These are phyloP conservation scores for Fusarium tanahbumbuense DNA, from an alignment of 2,329 filamentous ascomycete genomes.

Conservation along the genomic window DNA sequence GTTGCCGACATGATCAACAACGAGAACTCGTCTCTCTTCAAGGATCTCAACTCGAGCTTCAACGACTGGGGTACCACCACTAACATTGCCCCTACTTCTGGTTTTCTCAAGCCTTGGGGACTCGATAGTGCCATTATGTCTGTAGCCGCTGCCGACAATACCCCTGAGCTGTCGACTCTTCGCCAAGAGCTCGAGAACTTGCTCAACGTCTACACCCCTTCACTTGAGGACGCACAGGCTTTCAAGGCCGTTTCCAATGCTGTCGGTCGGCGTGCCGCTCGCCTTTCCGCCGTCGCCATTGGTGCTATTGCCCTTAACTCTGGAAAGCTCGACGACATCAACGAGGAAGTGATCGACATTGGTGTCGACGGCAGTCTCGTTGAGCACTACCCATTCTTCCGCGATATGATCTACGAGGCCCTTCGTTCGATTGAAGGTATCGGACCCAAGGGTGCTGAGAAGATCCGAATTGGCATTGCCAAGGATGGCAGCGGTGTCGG, in stretches of 20 bases:
- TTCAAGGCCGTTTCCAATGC: conserved; percentile 86
- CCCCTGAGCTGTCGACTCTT: conserved; percentile 75
- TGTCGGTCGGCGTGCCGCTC: conserved; percentile 87
- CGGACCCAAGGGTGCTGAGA: conserved; percentile 81
- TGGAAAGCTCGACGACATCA: conserved; percentile 71
- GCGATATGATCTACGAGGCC: conserved; percentile 87
- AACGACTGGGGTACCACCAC: conserved; percentile 79
- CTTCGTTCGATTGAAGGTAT: conserved; percentile 81
- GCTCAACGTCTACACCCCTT: conserved; percentile 80
- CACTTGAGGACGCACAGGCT: conserved; percentile 85
- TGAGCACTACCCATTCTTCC: conserved; percentile 95
- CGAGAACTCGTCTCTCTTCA: conserved; percentile 76
- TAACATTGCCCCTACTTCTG: conserved; percentile 71
- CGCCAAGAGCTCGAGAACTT: conserved; percentile 82
- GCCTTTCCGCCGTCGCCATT: conserved; percentile 88
- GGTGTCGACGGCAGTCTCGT: conserved; percentile 95
- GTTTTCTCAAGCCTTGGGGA: conserved; percentile 84
- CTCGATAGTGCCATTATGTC: conserved; percentile 93
- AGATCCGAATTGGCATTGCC: conserved; percentile 92
- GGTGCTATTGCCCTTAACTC: conserved; percentile 86
- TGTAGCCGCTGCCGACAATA: conserved; percentile 83
- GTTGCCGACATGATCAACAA: conserved; percentile 79
- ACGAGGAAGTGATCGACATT: conserved; percentile 83
- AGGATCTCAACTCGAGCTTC: conserved; percentile 76
- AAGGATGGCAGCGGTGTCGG: conserved; percentile 91